Percentiles rank a stretch among this genome's conserved stretches.
These are phyloP conservation scores for Paramecium caudatum DNA, from an alignment of 73 alveolate species.

Conservation along the genomic window DNA sequence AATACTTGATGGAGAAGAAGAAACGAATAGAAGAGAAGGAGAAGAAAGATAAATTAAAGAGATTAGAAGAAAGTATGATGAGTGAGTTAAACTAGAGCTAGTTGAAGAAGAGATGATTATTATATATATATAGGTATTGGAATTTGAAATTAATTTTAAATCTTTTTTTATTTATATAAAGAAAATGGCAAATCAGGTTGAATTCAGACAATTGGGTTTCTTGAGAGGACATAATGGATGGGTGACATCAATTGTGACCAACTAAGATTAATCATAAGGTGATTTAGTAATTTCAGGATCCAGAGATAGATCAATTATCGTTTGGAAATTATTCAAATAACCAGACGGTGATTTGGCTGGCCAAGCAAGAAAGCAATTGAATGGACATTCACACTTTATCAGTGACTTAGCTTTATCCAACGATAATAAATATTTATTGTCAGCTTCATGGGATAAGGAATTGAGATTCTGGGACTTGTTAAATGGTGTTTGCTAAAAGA, in stretches of 20 bases:
- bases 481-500: constrained; percentile 84
- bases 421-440: constrained; percentile 90
- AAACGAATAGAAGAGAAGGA: constrained; percentile 22
- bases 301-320: constrained; percentile 82
- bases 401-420: constrained; percentile 91
- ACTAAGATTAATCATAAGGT: constrained; percentile 74
- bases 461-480: constrained; percentile 96
- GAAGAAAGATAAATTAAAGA: constrained; percentile 1
- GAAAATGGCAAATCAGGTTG: constrained; percentile 35
- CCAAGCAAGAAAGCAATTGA: constrained; percentile 80
- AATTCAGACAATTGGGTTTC: constrained; percentile 63
- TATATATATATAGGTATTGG: constrained; percentile 21
- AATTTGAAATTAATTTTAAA: constrained; percentile 47
- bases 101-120: constrained; percentile 25
- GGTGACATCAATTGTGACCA: constrained; percentile 76
- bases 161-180: constrained; percentile 23
- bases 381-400: constrained; percentile 95
- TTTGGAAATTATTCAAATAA: constrained; percentile 82
- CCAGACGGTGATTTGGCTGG: constrained; percentile 80
- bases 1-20: not conserved
- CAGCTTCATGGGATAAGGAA: constrained; percentile 97
- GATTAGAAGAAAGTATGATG: constrained; percentile 6
- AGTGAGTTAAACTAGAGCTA: constrained; percentile 44
- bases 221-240: constrained; percentile 74
- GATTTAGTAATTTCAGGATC: constrained; percentile 86